Percentiles rank a stretch among this genome's conserved stretches.
phyloP scores from a whole-genome alignment of 306 rosid genomes.

The Sicyos baderoa region DNA sequence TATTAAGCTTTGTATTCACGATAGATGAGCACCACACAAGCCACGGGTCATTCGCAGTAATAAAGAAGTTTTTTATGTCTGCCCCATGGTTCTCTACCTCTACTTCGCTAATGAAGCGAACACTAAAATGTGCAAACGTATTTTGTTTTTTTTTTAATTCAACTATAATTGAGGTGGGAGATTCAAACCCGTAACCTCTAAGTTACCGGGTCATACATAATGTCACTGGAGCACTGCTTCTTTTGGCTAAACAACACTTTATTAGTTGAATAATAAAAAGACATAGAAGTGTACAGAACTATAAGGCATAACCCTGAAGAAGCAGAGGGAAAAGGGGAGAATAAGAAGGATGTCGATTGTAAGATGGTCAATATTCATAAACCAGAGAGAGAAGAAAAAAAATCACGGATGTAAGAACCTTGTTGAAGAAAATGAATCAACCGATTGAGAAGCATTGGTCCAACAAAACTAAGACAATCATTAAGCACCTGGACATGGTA shows the following conservation, averaged over 20 bases:
- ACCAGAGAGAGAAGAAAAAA: neutral
- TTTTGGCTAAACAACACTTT: neutral
- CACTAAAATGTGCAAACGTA: neutral
- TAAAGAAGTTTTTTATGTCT: neutral
- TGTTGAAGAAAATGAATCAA: conserved; percentile 76
- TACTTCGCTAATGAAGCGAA: neutral
- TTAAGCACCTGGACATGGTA: conserved; percentile 58
- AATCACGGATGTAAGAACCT: conserved; percentile 33
- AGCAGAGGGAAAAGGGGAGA: conserved; percentile 7
- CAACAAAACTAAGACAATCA: conserved; percentile 80
- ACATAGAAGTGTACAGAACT: neutral
- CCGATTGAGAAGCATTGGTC: conserved; percentile 92
- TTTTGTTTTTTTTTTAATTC: too few relatives aligned
- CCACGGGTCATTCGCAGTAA: neutral
- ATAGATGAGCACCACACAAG: neutral
- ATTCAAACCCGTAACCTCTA: too few relatives aligned
- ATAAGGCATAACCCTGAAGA: neutral
- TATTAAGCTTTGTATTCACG: too few relatives aligned
- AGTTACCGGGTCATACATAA: too few relatives aligned
- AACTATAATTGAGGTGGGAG: too few relatives aligned
- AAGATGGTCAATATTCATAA: neutral
- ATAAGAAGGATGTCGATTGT: neutral
- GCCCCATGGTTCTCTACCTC: conserved; percentile 1
- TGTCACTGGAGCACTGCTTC: too few relatives aligned
- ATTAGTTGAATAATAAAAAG: neutral